Percentiles rank a stretch among this genome's conserved stretches.
These are phyloP conservation scores for Peronospora destructor DNA, from an alignment of 352 stramenopile species.

Conservation along the genomic window DNA sequence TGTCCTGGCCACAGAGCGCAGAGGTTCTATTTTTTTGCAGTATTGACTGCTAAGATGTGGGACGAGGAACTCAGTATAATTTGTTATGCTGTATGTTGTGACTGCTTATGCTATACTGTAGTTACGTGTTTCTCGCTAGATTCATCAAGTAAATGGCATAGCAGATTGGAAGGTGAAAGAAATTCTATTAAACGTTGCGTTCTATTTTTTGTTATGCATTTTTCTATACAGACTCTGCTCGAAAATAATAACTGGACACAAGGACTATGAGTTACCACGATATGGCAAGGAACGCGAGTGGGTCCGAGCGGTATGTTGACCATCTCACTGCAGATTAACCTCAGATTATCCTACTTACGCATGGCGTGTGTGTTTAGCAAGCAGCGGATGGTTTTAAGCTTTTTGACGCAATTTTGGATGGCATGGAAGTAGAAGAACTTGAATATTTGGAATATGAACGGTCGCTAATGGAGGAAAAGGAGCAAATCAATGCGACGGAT, in stretches of 20 bases:
- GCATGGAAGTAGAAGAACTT: slow-evolving; percentile 62
- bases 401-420: slow-evolving; percentile 73
- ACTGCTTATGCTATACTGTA: slow-evolving; percentile 15
- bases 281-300: slow-evolving; percentile 62
- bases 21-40: slow-evolving; percentile 31
- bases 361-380: slow-evolving; percentile 38
- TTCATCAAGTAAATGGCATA: slow-evolving; percentile 69
- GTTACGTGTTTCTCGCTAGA: slow-evolving; percentile 76
- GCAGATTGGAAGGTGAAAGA: slow-evolving; percentile 3
- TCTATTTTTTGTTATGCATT: slow-evolving; percentile 21
- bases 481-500: slow-evolving; percentile 15
- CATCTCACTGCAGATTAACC: background rate
- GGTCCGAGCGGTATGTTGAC: slow-evolving; percentile 43
- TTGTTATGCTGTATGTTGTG: slow-evolving; percentile 1
- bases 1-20: slow-evolving; percentile 7
- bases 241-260: slow-evolving; percentile 57
- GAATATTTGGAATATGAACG: slow-evolving; percentile 54
- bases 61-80: background rate
- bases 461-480: slow-evolving; percentile 26
- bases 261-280: slow-evolving; percentile 46
- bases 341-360: background rate
- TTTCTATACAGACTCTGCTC: slow-evolving; percentile 47
- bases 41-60: slow-evolving; percentile 2
- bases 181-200: background rate
- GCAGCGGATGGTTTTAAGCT: slow-evolving; percentile 49